These are phyloP conservation scores for Kwoniella europaea DNA, from an alignment of 768 basidiomycete genomes.

Conservation along the genomic window DNA sequence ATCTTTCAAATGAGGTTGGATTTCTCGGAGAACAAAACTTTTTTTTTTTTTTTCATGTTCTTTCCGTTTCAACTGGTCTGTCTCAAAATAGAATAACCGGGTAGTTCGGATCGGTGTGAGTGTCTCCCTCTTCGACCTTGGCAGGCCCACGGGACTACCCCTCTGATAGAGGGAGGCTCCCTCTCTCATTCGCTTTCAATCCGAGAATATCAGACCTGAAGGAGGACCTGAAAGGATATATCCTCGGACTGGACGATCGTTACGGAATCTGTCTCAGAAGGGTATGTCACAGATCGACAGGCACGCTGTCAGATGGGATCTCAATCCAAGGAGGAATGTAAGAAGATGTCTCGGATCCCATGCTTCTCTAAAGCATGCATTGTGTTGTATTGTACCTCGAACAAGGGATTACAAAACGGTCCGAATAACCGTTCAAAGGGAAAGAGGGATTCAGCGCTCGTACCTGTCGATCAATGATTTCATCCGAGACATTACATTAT, in stretches of 20 bases:
- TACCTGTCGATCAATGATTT: neutral
- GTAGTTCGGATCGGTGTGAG: neutral
- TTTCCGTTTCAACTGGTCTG: neutral
- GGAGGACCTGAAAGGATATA: neutral
- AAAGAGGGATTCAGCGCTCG: neutral
- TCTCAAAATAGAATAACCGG: neutral
- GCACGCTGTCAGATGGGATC: conserved; percentile 3
- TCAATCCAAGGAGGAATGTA: neutral
- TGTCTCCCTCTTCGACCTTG: neutral
- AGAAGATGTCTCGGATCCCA: neutral
- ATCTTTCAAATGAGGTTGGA: neutral
- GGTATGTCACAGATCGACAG: neutral
- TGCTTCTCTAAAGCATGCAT: neutral
- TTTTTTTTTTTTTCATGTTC: neutral
- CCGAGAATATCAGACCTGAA: neutral
- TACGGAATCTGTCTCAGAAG: neutral
- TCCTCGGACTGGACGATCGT: neutral
- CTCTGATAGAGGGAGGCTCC: neutral
- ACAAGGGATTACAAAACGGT: neutral
- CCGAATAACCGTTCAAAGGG: neutral
- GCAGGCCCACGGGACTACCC: neutral
- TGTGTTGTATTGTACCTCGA: neutral
- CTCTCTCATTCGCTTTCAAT: conserved; percentile 10
- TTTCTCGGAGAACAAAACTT: neutral
- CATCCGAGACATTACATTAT: neutral